Evolutionary conservation across 73 alveolate species (phyloP).

Genomic region (Tetrahymena thermophila): DNA sequence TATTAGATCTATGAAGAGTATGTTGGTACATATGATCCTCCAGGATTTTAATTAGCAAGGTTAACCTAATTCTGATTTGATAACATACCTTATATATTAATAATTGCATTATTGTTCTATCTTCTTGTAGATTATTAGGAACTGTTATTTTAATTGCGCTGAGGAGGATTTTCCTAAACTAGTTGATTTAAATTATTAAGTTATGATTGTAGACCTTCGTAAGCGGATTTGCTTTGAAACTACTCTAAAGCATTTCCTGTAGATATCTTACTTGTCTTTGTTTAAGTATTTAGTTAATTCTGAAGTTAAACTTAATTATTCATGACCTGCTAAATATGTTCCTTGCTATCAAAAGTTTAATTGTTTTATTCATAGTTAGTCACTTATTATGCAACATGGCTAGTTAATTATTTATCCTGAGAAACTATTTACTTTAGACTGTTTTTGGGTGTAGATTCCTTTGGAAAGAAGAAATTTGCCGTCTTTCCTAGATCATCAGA

Average conservation of each 20-base stretch:
- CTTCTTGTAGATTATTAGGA: neutral
- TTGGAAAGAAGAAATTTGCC: neutral
- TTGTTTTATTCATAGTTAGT: neutral
- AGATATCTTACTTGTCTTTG: neutral
- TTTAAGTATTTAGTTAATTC: neutral
- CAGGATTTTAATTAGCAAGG: neutral
- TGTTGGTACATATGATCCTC: neutral
- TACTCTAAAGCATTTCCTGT: neutral
- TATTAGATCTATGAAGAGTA: neutral
- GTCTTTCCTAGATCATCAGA: neutral
- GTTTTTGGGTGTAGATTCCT: neutral
- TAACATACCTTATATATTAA: neutral
- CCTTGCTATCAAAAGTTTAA: neutral
- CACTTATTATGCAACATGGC: neutral
- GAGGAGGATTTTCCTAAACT: neutral
- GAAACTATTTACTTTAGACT: neutral
- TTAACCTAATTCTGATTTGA: neutral
- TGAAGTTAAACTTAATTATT: neutral
- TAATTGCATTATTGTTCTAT: neutral
- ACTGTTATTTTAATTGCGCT: neutral
- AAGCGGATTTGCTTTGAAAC: neutral
- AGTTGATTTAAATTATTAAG: neutral
- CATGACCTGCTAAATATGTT: neutral
- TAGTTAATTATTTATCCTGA: neutral
- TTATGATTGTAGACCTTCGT: neutral